Evolutionary conservation across 1,139 yeast genomes (phyloP).

Genomic region (Blastobotrys serpentis): DNA sequence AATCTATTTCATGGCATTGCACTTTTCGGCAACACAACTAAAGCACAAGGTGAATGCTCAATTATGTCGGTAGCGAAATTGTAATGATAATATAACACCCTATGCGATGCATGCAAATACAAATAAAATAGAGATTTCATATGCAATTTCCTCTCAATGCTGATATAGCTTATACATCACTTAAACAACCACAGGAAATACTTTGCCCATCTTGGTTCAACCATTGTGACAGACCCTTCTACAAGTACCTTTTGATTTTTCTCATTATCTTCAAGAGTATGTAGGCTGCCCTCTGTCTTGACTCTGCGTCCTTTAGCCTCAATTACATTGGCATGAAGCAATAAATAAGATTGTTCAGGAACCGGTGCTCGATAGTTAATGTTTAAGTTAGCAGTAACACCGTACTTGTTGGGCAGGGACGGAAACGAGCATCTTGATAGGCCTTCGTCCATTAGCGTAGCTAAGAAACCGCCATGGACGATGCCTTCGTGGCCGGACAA

Average conservation of each 20-base stretch:
- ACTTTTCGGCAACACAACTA: no score
- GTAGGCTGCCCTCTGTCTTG: conserved; percentile 55
- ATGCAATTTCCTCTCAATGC: no score
- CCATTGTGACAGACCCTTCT: conserved; percentile 28
- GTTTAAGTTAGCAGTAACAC: conserved; percentile 83
- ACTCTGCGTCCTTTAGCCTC: conserved; percentile 78
- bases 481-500: conserved; percentile 66
- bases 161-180: background rate
- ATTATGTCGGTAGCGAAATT: no score
- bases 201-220: conserved; percentile 35
- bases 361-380: conserved; percentile 65
- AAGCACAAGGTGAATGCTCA: no score
- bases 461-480: conserved; percentile 82
- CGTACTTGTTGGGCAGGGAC: conserved; percentile 69
- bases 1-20: no score
- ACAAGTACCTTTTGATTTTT: conserved; percentile 23
- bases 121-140: no score
- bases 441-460: conserved; percentile 84
- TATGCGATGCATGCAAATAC: no score
- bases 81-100: no score
- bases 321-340: conserved; percentile 64
- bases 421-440: conserved; percentile 85
- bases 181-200: conserved; percentile 29
- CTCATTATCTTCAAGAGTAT: conserved; percentile 16
- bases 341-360: conserved; percentile 63